Evolutionary conservation across 23 red algal species (phyloP).

Genomic region (Gracilaria domingensis): DNA sequence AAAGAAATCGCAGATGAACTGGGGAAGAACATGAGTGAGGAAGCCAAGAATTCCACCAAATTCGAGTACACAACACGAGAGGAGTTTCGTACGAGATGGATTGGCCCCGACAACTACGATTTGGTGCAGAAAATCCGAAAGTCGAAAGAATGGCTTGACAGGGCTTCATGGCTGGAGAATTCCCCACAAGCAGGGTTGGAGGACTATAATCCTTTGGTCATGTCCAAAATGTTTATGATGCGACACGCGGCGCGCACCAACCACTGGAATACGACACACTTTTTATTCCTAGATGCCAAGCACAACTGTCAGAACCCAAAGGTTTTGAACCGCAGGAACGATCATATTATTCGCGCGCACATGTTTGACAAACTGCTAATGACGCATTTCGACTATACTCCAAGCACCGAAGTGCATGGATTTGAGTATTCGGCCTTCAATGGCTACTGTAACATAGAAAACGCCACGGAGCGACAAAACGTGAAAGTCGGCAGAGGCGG

Average conservation of each 20-base stretch:
- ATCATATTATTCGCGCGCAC: slow-evolving; percentile 68
- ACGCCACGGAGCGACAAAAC: slow-evolving; percentile 27
- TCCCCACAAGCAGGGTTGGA: slow-evolving; percentile 49
- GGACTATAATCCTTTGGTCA: slow-evolving; percentile 60
- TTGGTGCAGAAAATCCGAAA: slow-evolving; percentile 50
- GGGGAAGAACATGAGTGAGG: slow-evolving; percentile 35
- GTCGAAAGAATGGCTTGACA: slow-evolving; percentile 20
- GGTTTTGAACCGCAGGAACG: slow-evolving; percentile 39
- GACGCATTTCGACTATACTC: slow-evolving; percentile 64
- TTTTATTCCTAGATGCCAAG: slow-evolving; percentile 68
- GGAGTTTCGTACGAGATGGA: slow-evolving; percentile 53
- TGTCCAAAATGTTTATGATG: slow-evolving; percentile 81
- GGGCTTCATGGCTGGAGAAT: slow-evolving; percentile 63
- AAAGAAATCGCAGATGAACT: slow-evolving; percentile 34
- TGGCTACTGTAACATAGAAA: slow-evolving; percentile 48
- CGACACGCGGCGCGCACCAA: slow-evolving; percentile 54
- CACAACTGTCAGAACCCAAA: slow-evolving; percentile 56
- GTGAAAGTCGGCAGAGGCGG: slow-evolving; percentile 63
- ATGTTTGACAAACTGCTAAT: slow-evolving; percentile 72
- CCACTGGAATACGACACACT: slow-evolving; percentile 66
- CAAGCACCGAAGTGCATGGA: slow-evolving; percentile 55
- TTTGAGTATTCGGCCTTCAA: slow-evolving; percentile 65
- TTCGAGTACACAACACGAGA: slow-evolving; percentile 45
- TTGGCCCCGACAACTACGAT: slow-evolving; percentile 65
- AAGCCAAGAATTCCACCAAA: slow-evolving; percentile 43